These are phyloP conservation scores for Umbelopsis sp. DNA, from an alignment of 371 early-diverging fungal genomes.

Conservation along the genomic window DNA sequence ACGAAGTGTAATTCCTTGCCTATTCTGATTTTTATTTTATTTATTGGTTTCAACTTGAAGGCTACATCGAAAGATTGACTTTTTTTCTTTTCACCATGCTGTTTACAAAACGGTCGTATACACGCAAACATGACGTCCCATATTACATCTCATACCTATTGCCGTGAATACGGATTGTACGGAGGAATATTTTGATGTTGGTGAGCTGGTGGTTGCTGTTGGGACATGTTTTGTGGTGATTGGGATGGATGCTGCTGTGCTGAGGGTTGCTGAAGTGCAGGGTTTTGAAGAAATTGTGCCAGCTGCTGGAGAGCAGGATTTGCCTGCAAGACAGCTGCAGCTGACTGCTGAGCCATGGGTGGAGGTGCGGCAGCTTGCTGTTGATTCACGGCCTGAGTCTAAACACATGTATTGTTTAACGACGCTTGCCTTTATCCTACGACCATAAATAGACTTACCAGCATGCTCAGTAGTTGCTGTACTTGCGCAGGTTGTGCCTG, in stretches of 20 bases:
- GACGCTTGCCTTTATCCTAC: background rate
- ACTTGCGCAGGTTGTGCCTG: conserved; percentile 24
- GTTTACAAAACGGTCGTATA: too few relatives aligned
- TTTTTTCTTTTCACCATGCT: too few relatives aligned
- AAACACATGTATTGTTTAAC: conserved; percentile 6
- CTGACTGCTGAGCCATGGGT: conserved; percentile 15
- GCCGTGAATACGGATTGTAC: conserved; percentile 5
- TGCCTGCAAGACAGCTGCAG: conserved; percentile 11
- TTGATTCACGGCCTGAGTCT: conserved; percentile 26
- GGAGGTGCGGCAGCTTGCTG: conserved; percentile 16
- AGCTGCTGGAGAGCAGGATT: conserved; percentile 26
- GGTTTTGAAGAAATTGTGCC: conserved; percentile 29
- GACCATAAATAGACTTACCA: conserved; percentile 19
- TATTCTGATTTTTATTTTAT: too few relatives aligned
- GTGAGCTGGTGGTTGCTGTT: conserved; percentile 5
- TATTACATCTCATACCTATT: background rate
- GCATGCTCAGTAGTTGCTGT: conserved; percentile 25
- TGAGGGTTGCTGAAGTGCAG: conserved; percentile 22
- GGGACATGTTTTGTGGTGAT: conserved; percentile 5
- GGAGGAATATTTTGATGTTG: conserved; percentile 1
- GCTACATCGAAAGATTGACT: too few relatives aligned
- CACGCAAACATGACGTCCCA: too few relatives aligned
- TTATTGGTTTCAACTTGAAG: too few relatives aligned
- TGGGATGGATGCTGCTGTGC: conserved; percentile 24
- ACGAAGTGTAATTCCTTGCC: too few relatives aligned